Conservation (phyloP, 805 yeast genomes). For the Suhomyces canberraensis region DNA sequence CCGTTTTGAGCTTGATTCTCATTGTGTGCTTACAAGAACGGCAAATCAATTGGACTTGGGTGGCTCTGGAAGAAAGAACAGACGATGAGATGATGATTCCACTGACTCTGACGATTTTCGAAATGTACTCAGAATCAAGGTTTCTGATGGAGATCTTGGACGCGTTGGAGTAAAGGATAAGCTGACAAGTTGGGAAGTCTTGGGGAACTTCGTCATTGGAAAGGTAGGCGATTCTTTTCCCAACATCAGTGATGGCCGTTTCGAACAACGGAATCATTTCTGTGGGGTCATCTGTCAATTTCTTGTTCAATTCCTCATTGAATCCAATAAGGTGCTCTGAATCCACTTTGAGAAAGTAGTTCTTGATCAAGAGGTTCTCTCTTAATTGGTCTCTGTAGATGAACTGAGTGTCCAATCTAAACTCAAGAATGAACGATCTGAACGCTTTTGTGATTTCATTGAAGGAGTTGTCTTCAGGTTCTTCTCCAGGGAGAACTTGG, state of each 20-base stretch:
- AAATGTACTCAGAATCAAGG: conserved; percentile 80
- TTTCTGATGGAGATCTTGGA: conserved; percentile 72
- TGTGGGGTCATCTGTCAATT: conserved; percentile 78
- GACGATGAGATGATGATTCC: conserved; percentile 94
- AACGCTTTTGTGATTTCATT: conserved; percentile 75
- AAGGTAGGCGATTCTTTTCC: conserved; percentile 62
- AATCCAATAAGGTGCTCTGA: conserved; percentile 82
- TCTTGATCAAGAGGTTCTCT: conserved; percentile 76
- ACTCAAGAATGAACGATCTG: conserved; percentile 78
- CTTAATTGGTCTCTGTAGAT: conserved; percentile 88
- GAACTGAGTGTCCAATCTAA: conserved; percentile 77
- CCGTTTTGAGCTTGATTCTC: conserved; percentile 57
- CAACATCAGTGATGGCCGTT: conserved; percentile 78
- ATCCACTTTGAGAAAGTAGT: conserved; percentile 69
- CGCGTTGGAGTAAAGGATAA: conserved; percentile 71
- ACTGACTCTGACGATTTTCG: conserved; percentile 84
- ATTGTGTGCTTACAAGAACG: conserved; percentile 81
- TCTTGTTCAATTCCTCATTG: conserved; percentile 85
- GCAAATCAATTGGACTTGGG: conserved; percentile 79
- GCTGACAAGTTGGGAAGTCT: conserved; percentile 77
- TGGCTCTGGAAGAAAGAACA: conserved; percentile 83
- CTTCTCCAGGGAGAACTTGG: conserved; percentile 83
- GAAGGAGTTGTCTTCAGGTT: conserved; percentile 58
- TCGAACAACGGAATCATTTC: conserved; percentile 87
- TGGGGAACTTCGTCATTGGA: conserved; percentile 49